phyloP scores from a whole-genome alignment of 2,329 filamentous ascomycete genomes.

The Knufia fluminis region DNA sequence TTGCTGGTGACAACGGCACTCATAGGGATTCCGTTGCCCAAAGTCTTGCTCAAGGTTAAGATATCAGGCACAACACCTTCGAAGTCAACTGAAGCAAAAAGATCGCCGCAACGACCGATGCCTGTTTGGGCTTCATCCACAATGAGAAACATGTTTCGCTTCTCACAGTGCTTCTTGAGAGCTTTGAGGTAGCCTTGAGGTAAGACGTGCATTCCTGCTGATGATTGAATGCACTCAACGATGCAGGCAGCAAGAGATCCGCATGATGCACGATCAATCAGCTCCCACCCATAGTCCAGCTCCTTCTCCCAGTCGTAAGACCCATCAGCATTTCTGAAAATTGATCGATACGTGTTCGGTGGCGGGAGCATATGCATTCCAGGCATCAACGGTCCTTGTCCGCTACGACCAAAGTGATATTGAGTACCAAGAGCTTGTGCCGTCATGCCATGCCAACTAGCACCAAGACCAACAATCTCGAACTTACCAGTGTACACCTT shows the following conservation, averaged over 20 bases:
- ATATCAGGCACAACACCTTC: slow-evolving; percentile 51
- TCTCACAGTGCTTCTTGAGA: slow-evolving; percentile 46
- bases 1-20: slow-evolving; percentile 48
- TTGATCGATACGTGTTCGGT: slow-evolving; percentile 53
- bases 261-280: slow-evolving; percentile 51
- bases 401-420: slow-evolving; percentile 45
- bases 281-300: slow-evolving; percentile 51
- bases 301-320: slow-evolving; percentile 58
- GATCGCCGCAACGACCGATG: slow-evolving; percentile 46
- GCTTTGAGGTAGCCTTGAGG: slow-evolving; percentile 50
- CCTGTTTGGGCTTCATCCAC: slow-evolving; percentile 54
- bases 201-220: slow-evolving; percentile 51
- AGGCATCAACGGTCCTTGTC: slow-evolving; percentile 41
- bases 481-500: slow-evolving; percentile 57
- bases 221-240: slow-evolving; percentile 51
- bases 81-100: slow-evolving; percentile 49
- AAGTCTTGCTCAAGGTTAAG: slow-evolving; percentile 51
- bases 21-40: slow-evolving; percentile 52
- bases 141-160: slow-evolving; percentile 49
- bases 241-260: slow-evolving; percentile 57
- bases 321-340: slow-evolving; percentile 51
- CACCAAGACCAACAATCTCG: slow-evolving; percentile 52
- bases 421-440: slow-evolving; percentile 43
- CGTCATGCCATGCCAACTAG: slow-evolving; percentile 55
- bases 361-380: slow-evolving; percentile 51